These are phyloP conservation scores for Phytopythium litorale DNA, from an alignment of 352 stramenopile species.

Conservation along the genomic window DNA sequence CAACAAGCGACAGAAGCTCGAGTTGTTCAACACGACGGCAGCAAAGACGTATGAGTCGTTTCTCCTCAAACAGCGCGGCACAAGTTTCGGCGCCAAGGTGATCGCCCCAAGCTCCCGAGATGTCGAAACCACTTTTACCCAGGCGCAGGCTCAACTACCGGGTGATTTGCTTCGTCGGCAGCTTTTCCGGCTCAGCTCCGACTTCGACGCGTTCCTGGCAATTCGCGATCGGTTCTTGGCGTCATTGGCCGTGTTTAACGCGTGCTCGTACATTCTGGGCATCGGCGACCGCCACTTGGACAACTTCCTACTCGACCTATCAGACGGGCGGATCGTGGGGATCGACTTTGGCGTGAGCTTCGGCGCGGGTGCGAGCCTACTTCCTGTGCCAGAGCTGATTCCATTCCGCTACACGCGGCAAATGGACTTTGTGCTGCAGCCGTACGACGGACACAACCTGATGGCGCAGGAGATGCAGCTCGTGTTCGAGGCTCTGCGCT, in stretches of 20 bases:
- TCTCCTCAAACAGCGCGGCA: constrained; percentile 63
- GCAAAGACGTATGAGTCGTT: constrained; percentile 75
- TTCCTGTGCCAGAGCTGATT: constrained; percentile 88
- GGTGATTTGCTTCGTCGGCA: constrained; percentile 72
- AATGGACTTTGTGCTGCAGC: constrained; percentile 66
- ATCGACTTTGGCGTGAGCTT: constrained; percentile 94
- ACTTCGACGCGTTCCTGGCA: constrained; percentile 79
- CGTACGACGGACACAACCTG: constrained; percentile 63
- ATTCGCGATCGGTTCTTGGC: constrained; percentile 82
- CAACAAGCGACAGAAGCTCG: constrained; percentile 68
- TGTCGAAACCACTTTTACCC: constrained; percentile 45
- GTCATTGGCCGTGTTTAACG: constrained; percentile 82
- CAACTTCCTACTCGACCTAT: constrained; percentile 87
- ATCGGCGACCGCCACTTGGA: constrained; percentile 91
- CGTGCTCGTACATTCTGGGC: constrained; percentile 86
- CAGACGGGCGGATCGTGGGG: constrained; percentile 71
- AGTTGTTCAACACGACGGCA: constrained; percentile 73
- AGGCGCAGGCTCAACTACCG: constrained; percentile 66
- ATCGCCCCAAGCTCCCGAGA: constrained; percentile 42
- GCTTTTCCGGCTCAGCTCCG: constrained; percentile 60
- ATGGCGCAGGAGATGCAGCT: constrained; percentile 81
- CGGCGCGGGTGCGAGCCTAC: constrained; percentile 70
- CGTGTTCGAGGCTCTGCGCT: constrained; percentile 79
- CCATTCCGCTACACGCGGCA: constrained; percentile 88
- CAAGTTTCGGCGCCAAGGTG: constrained; percentile 70